These are phyloP conservation scores for Veloporphyrellus conicus DNA, from an alignment of 1,284 basidiomycete species.

Conservation along the genomic window DNA sequence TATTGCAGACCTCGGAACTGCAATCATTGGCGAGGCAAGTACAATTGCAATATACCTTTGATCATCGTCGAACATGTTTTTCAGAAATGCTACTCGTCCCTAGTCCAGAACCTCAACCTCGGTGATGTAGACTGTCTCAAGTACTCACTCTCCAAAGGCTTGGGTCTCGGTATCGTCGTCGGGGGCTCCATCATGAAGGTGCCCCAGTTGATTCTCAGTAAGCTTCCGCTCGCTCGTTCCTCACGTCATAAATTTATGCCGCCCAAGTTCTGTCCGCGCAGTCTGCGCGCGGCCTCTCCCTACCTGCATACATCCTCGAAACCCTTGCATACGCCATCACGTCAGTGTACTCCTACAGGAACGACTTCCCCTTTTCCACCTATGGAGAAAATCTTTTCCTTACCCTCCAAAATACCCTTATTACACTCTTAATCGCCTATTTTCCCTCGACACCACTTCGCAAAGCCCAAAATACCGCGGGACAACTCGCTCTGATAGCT, in stretches of 20 bases:
- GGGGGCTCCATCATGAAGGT: conserved; percentile 96
- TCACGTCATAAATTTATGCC: conserved; percentile 9
- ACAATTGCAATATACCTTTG: neutral
- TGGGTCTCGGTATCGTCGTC: conserved; percentile 89
- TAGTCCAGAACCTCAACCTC: conserved; percentile 88
- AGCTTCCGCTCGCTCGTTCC: conserved; percentile 29
- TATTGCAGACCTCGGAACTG: conserved; percentile 73
- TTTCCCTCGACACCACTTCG: conserved; percentile 41
- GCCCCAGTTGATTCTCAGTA: conserved; percentile 78
- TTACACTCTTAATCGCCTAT: conserved; percentile 76
- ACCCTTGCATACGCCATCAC: conserved; percentile 85
- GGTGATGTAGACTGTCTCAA: conserved; percentile 83
- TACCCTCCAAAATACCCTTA: conserved; percentile 76
- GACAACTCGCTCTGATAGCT: conserved; percentile 39
- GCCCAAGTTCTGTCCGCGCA: conserved; percentile 52
- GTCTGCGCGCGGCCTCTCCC: conserved; percentile 80
- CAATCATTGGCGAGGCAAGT: conserved; percentile 76
- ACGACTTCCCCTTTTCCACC: conserved; percentile 87
- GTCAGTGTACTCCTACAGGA: conserved; percentile 79
- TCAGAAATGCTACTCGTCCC: conserved; percentile 85
- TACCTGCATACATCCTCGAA: conserved; percentile 79
- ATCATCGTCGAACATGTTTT: neutral
- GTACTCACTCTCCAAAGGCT: conserved; percentile 85
- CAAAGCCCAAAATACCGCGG: conserved; percentile 28
- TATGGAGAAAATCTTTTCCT: conserved; percentile 94